Evolutionary conservation across 2,329 filamentous ascomycete genomes (phyloP).

Genomic region (Fusarium sp.): DNA sequence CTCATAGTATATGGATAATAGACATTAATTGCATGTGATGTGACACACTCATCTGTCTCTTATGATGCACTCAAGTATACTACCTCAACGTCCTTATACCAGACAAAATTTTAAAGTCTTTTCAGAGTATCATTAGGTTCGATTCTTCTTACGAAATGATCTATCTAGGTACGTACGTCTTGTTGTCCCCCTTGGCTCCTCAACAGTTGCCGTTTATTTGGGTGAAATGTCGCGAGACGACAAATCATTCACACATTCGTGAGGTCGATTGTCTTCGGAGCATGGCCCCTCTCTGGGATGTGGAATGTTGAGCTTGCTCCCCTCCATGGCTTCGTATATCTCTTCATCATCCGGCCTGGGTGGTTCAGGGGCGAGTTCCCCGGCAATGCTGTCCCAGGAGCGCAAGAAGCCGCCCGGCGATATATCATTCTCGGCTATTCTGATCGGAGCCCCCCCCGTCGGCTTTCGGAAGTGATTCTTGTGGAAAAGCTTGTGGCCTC

Average conservation of each 20-base stretch:
- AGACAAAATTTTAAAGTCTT: neutral
- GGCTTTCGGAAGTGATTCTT: conserved; percentile 30
- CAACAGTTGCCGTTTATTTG: neutral
- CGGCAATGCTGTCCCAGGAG: conserved; percentile 37
- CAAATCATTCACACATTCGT: conserved; percentile 43
- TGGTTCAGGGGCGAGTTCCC: conserved; percentile 24
- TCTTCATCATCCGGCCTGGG: conserved; percentile 27
- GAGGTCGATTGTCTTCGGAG: conserved; percentile 47
- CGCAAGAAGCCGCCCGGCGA: neutral
- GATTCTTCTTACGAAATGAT: neutral
- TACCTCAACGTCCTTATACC: neutral
- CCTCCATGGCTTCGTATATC: conserved; percentile 40
- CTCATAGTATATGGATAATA: conserved; percentile 32
- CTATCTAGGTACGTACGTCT: conserved; percentile 2
- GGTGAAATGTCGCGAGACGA: conserved; percentile 19
- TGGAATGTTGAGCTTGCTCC: conserved; percentile 17
- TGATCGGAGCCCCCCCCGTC: conserved; percentile 4
- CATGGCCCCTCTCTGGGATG: conserved; percentile 36
- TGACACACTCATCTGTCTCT: neutral
- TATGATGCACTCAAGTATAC: neutral
- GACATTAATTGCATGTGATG: conserved; percentile 9
- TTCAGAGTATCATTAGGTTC: neutral
- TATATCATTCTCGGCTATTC: neutral
- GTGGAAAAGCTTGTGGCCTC: conserved; percentile 38
- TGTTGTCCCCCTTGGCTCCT: neutral